These are phyloP conservation scores for Plasmodium fragile DNA, from an alignment of 169 alveolate species.

Conservation along the genomic window DNA sequence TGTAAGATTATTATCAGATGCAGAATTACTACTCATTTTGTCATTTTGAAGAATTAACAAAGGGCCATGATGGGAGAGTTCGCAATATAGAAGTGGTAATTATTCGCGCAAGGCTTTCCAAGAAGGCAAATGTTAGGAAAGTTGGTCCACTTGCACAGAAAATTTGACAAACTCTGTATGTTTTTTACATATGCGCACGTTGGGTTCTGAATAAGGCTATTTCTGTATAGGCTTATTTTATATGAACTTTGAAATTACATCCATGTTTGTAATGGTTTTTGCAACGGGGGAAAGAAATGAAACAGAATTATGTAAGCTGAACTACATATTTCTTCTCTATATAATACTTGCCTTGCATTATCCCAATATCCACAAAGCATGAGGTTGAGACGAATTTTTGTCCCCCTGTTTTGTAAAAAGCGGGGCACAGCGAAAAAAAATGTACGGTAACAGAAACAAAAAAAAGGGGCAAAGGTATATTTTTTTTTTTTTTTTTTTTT, in stretches of 20 bases:
- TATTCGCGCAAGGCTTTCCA: background rate
- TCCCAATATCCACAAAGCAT: background rate
- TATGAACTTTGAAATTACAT: background rate
- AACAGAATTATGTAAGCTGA: background rate
- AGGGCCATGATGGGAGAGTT: background rate
- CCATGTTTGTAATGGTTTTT: background rate
- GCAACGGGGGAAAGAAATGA: background rate
- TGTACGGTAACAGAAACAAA: background rate
- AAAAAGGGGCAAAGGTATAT: background rate
- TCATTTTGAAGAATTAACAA: background rate
- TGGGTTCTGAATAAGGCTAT: background rate
- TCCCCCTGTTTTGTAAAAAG: background rate
- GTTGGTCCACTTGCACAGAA: conserved; percentile 10
- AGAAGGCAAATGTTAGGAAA: background rate
- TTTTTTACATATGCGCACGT: background rate
- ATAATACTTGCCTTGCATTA: background rate
- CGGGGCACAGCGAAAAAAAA: background rate
- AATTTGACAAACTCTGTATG: background rate
- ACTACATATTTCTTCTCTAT: background rate
- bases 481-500: background rate
- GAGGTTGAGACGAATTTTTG: background rate
- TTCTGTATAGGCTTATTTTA: background rate
- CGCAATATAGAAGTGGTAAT: background rate
- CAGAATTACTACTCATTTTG: background rate
- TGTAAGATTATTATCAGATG: background rate